These are phyloP conservation scores for Discostella stelligeroides DNA, from an alignment of 108 stramenopile species.

Conservation along the genomic window DNA sequence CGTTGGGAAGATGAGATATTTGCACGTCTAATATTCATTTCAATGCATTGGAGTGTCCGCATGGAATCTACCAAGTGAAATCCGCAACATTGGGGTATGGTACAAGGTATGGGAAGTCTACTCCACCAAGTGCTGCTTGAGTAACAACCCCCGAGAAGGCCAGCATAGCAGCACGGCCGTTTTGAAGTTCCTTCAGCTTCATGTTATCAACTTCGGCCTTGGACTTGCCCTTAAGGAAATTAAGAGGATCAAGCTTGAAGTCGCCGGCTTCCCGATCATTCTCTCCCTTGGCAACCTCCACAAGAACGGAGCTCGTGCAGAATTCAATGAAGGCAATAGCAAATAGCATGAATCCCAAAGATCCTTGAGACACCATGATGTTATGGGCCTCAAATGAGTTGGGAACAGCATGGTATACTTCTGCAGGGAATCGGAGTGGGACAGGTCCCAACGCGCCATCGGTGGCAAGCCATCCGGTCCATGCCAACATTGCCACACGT, in stretches of 20 bases:
- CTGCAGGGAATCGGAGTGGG: slow-evolving; percentile 83
- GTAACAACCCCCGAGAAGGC: slow-evolving; percentile 95
- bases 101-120: slow-evolving; percentile 53
- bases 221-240: slow-evolving; percentile 83
- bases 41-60: neutral
- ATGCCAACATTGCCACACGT: slow-evolving; percentile 87
- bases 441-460: slow-evolving; percentile 80
- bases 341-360: slow-evolving; percentile 79
- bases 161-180: slow-evolving; percentile 96
- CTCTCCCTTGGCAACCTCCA: slow-evolving; percentile 91
- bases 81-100: slow-evolving; percentile 40
- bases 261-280: slow-evolving; percentile 91
- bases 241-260: slow-evolving; percentile 84
- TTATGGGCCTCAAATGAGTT: slow-evolving; percentile 84
- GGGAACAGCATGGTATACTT: slow-evolving; percentile 76
- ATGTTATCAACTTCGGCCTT: slow-evolving; percentile 70
- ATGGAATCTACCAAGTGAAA: slow-evolving; percentile 36
- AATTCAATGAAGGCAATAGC: slow-evolving; percentile 77
- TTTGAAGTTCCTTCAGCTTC: slow-evolving; percentile 90
- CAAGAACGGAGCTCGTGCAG: slow-evolving; percentile 76
- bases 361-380: slow-evolving; percentile 80
- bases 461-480: slow-evolving; percentile 87
- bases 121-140: slow-evolving; percentile 85
- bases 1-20: no score
- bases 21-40: no score